Evolutionary conservation across 2,329 filamentous ascomycete species (phyloP).

Genomic region (Hymenoscyphus salicellus): DNA sequence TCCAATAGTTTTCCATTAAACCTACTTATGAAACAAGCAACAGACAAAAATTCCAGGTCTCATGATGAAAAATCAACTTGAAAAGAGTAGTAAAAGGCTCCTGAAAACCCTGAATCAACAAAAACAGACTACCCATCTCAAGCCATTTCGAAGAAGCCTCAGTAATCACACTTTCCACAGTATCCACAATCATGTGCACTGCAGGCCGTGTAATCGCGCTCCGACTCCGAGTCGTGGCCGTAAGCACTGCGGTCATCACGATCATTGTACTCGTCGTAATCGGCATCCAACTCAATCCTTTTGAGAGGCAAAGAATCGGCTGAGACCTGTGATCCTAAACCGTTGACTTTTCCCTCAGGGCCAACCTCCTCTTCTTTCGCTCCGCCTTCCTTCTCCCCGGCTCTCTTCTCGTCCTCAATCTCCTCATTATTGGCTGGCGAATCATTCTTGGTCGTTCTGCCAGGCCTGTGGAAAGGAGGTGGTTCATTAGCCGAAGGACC

Average conservation of each 20-base stretch:
- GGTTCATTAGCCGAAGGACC: not conserved
- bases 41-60: not conserved
- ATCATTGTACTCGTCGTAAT: not conserved
- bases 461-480: not conserved
- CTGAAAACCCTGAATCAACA: not conserved
- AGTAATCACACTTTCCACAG: not conserved
- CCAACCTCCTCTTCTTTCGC: not conserved
- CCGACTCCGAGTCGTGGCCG: not conserved
- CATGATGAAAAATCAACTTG: not conserved
- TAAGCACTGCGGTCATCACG: no score
- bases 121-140: not conserved
- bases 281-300: not conserved
- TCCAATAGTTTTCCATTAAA: not conserved
- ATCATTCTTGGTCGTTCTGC: not conserved
- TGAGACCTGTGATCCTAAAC: not conserved
- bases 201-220: not conserved
- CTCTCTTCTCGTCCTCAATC: not conserved
- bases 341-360: not conserved
- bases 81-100: not conserved
- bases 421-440: not conserved
- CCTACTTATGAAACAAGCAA: not conserved
- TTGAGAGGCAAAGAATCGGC: not conserved
- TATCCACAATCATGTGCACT: not conserved
- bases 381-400: not conserved
- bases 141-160: not conserved